Evolutionary conservation across 495 filamentous ascomycete genomes (phyloP).

Genomic region (Penicillium longicatenatum): DNA sequence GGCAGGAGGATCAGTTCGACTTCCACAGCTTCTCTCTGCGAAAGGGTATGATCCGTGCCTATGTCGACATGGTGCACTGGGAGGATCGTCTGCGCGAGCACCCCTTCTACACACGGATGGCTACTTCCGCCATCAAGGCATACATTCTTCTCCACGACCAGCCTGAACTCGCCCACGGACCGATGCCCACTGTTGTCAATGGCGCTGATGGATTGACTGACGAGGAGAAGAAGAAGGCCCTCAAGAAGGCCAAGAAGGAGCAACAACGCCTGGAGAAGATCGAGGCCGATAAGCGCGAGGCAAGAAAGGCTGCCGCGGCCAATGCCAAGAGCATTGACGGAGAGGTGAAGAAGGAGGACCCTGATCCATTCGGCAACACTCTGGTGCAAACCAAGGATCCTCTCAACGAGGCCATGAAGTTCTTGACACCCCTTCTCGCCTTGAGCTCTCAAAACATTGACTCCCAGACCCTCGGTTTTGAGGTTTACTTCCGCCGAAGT

Average conservation of each 20-base stretch:
- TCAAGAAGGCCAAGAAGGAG: slow-evolving; percentile 94
- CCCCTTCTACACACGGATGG: slow-evolving; percentile 89
- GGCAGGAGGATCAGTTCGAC: slow-evolving; percentile 98
- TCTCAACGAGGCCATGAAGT: slow-evolving; percentile 84
- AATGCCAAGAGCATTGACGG: slow-evolving; percentile 52
- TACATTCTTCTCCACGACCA: slow-evolving; percentile 82
- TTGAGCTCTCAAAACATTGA: slow-evolving; percentile 80
- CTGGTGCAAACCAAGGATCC: slow-evolving; percentile 80
- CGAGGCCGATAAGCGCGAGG: slow-evolving; percentile 77
- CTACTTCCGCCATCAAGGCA: slow-evolving; percentile 75
- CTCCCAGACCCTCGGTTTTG: slow-evolving; percentile 81
- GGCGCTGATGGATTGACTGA: slow-evolving; percentile 59
- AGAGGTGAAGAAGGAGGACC: slow-evolving; percentile 75
- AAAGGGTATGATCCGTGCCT: slow-evolving; percentile 93
- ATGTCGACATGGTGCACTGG: slow-evolving; percentile 95
- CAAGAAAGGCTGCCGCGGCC: slow-evolving; percentile 50
- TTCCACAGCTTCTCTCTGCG: slow-evolving; percentile 96
- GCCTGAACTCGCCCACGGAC: slow-evolving; percentile 61
- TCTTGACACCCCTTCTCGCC: slow-evolving; percentile 76
- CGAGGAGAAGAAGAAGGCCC: slow-evolving; percentile 84
- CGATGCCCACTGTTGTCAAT: slow-evolving; percentile 55
- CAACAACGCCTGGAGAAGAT: slow-evolving; percentile 80
- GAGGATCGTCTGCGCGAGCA: slow-evolving; percentile 89
- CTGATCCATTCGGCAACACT: slow-evolving; percentile 79
- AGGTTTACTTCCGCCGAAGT: slow-evolving; percentile 81